These are phyloP conservation scores for Cynanchum wilfordii DNA, from an alignment of 257 asterid species.

Conservation along the genomic window DNA sequence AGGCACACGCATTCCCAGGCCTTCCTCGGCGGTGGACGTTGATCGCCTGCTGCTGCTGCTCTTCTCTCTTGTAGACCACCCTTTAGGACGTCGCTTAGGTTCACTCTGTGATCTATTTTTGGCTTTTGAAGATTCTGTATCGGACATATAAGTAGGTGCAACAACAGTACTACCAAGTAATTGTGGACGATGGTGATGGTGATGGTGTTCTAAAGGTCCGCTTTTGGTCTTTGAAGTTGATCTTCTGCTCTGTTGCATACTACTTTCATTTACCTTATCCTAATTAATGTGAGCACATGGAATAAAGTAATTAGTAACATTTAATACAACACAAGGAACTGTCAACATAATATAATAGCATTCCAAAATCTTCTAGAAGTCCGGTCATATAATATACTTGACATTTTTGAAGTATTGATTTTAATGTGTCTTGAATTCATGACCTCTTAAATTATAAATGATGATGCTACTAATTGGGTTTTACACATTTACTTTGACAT, in stretches of 20 bases:
- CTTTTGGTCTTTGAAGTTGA: conserved; percentile 35
- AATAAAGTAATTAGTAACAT: too few species aligned
- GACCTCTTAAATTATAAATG: too few species aligned
- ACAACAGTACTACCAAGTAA: conserved; percentile 18
- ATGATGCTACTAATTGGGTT: too few species aligned
- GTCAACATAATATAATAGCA: too few species aligned
- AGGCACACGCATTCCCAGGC: background rate
- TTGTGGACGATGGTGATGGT: conserved; percentile 4
- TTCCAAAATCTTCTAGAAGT: too few species aligned
- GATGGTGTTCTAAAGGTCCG: conserved; percentile 20
- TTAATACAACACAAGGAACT: too few species aligned
- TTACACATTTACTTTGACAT: too few species aligned
- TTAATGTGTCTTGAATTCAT: too few species aligned
- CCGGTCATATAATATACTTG: too few species aligned
- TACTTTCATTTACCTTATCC: too few species aligned
- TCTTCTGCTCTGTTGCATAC: conserved; percentile 15
- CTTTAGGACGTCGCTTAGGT: conserved; percentile 56
- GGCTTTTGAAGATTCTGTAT: conserved; percentile 63
- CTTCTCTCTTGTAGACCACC: conserved; percentile 29
- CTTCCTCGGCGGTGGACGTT: conserved; percentile 28
- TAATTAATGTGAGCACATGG: too few species aligned
- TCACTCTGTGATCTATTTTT: conserved; percentile 74
- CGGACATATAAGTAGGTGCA: conserved; percentile 54
- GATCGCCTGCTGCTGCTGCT: conserved; percentile 24
- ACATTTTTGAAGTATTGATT: too few species aligned